Evolutionary conservation across 495 filamentous ascomycete genomes (phyloP).

Genomic region (Penicillium argentinense): DNA sequence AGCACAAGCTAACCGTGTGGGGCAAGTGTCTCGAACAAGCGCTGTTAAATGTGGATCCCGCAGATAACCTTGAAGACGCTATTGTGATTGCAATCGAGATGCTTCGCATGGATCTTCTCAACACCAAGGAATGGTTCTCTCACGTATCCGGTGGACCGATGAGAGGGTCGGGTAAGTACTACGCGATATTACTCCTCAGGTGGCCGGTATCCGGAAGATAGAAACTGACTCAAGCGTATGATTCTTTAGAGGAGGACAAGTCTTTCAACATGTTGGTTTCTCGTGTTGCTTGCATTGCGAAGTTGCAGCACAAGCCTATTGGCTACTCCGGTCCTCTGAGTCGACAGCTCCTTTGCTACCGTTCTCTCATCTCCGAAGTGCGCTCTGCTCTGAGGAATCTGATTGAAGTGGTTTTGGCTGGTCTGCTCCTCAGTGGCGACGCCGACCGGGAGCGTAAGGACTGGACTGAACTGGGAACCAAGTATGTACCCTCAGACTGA

Average conservation of each 20-base stretch:
- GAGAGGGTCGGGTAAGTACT: slow-evolving; percentile 57
- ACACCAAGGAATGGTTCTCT: slow-evolving; percentile 58
- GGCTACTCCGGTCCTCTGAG: slow-evolving; percentile 95
- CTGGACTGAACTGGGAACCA: slow-evolving; percentile 66
- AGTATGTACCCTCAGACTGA: slow-evolving; percentile 51
- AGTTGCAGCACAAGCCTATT: slow-evolving; percentile 76
- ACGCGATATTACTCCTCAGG: too few relatives aligned
- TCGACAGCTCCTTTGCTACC: slow-evolving; percentile 83
- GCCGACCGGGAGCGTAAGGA: slow-evolving; percentile 69
- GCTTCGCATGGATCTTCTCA: slow-evolving; percentile 73
- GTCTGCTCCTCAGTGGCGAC: slow-evolving; percentile 76
- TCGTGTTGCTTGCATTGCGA: slow-evolving; percentile 78
- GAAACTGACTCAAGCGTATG: background rate
- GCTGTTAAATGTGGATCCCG: slow-evolving; percentile 58
- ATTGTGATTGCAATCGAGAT: slow-evolving; percentile 79
- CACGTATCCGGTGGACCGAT: slow-evolving; percentile 59
- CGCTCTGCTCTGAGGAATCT: slow-evolving; percentile 77
- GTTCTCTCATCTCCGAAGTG: slow-evolving; percentile 76
- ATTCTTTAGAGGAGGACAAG: slow-evolving; percentile 58
- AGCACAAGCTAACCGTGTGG: slow-evolving; percentile 81
- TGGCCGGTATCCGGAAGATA: too few relatives aligned
- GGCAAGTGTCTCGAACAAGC: slow-evolving; percentile 73
- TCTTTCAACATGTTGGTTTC: slow-evolving; percentile 75
- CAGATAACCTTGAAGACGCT: slow-evolving; percentile 57
- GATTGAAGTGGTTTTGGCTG: slow-evolving; percentile 74